These are phyloP conservation scores for Tetracladium maxilliforme DNA, from an alignment of 2,329 filamentous ascomycete genomes.

Conservation along the genomic window DNA sequence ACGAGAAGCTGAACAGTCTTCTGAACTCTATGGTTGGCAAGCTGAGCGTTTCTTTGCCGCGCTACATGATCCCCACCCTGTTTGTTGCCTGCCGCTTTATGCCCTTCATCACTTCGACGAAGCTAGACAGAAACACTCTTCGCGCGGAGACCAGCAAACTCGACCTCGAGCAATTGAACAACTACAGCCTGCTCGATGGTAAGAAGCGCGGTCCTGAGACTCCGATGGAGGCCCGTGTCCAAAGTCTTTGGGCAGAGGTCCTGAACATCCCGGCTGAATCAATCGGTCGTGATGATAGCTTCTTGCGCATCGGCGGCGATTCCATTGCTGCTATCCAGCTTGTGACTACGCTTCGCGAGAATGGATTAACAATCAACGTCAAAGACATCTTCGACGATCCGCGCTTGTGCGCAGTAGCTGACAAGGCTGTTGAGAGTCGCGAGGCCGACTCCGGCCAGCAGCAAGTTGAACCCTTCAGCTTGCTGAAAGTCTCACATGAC, in stretches of 20 bases:
- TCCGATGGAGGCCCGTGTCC: conserved; percentile 3
- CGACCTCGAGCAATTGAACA: too few species aligned
- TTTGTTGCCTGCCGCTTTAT: conserved; percentile 13
- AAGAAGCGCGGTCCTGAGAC: too few species aligned
- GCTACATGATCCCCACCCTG: conserved; percentile 19
- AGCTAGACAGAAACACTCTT: conserved; percentile 20
- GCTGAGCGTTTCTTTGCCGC: too few species aligned
- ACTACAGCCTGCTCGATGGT: too few species aligned
- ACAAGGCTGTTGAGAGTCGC: too few species aligned
- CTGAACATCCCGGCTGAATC: conserved; percentile 5
- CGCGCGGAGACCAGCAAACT: too few species aligned
- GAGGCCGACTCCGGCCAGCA: too few species aligned
- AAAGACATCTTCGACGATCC: conserved; percentile 7
- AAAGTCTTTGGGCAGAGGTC: conserved; percentile 5
- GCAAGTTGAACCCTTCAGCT: too few species aligned
- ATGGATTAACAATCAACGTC: conserved; percentile 5
- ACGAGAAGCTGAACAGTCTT: too few species aligned
- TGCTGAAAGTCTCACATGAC: too few species aligned
- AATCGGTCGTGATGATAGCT: conserved; percentile 5
- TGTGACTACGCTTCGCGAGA: conserved; percentile 3
- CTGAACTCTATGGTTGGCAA: too few species aligned
- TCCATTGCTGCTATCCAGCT: conserved; percentile 10
- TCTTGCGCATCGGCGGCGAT: conserved; percentile 8
- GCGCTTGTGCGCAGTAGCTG: too few species aligned
- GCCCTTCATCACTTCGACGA: conserved; percentile 12